Conservation (phyloP, 441 rosid genomes). For the Erysimum cheiri region DNA sequence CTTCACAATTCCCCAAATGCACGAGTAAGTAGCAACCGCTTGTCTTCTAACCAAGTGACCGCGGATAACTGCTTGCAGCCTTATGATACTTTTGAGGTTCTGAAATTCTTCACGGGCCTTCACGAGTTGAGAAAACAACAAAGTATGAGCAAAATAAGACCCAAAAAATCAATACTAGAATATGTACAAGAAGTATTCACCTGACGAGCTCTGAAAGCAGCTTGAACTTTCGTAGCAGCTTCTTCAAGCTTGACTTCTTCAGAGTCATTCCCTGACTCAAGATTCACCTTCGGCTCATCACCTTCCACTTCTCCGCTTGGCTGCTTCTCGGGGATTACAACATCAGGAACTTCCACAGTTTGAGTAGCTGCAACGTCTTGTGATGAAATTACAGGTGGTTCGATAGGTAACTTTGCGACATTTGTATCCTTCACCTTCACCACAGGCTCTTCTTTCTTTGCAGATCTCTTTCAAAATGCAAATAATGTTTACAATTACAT, state of each 20-base stretch:
- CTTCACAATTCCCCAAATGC: constrained; percentile 63
- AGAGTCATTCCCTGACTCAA: constrained; percentile 50
- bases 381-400: constrained; percentile 41
- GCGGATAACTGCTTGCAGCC: constrained; percentile 69
- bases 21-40: constrained; percentile 71
- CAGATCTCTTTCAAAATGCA: constrained; percentile 47
- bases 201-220: constrained; percentile 84
- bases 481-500: constrained; percentile 29
- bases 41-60: constrained; percentile 76
- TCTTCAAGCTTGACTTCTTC: constrained; percentile 56
- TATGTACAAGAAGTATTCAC: constrained; percentile 44
- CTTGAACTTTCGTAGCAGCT: constrained; percentile 75
- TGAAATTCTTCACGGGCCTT: constrained; percentile 53
- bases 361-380: constrained; percentile 42
- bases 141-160: constrained; percentile 13
- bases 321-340: constrained; percentile 40
- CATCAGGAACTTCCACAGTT: constrained; percentile 44
- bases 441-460: constrained; percentile 51
- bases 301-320: constrained; percentile 45
- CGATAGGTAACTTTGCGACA: constrained; percentile 44
- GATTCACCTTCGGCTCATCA: constrained; percentile 25
- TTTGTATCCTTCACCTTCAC: constrained; percentile 52
- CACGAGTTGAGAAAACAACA: constrained; percentile 6
- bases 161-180: not conserved
- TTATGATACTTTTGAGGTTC: constrained; percentile 60